Evolutionary conservation across 2,329 filamentous ascomycete genomes (phyloP).

Genomic region (Botrytis galanthina): DNA sequence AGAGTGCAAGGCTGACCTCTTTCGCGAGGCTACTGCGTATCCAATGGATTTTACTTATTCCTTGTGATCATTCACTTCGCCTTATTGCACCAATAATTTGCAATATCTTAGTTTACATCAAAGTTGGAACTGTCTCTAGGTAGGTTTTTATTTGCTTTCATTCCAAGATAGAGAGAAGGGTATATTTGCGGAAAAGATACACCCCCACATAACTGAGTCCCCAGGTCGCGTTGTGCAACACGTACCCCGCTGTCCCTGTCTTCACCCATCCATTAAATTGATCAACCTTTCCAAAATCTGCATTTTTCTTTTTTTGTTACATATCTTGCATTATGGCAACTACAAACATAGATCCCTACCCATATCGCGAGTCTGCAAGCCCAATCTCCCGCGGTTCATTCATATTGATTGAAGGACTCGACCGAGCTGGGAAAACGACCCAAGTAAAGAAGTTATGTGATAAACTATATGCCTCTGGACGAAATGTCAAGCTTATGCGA

Average conservation of each 20-base stretch:
- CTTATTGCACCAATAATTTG: background rate
- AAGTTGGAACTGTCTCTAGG: background rate
- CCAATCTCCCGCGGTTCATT: slow-evolving; percentile 52
- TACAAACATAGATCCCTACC: slow-evolving; percentile 22
- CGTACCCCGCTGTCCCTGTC: slow-evolving; percentile 13
- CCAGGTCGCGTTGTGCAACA: background rate
- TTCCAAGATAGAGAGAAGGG: background rate
- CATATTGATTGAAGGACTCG: slow-evolving; percentile 70
- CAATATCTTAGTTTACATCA: background rate
- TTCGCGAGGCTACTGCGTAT: background rate
- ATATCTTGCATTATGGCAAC: slow-evolving; percentile 23
- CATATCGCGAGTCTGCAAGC: slow-evolving; percentile 33
- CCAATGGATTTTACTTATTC: background rate
- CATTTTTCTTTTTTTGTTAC: background rate
- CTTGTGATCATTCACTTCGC: background rate
- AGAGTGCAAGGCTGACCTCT: slow-evolving; percentile 7
- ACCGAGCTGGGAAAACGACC: slow-evolving; percentile 70
- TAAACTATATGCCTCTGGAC: slow-evolving; percentile 50
- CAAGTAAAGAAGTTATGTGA: slow-evolving; percentile 60
- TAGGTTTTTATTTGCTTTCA: background rate
- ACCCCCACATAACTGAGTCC: slow-evolving; percentile 2
- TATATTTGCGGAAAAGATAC: background rate
- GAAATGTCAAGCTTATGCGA: slow-evolving; percentile 56
- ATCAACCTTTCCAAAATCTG: background rate
- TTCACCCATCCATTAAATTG: background rate